Evolutionary conservation across 2,329 filamentous ascomycete species (phyloP).

Genomic region (Trichoderma gracile): DNA sequence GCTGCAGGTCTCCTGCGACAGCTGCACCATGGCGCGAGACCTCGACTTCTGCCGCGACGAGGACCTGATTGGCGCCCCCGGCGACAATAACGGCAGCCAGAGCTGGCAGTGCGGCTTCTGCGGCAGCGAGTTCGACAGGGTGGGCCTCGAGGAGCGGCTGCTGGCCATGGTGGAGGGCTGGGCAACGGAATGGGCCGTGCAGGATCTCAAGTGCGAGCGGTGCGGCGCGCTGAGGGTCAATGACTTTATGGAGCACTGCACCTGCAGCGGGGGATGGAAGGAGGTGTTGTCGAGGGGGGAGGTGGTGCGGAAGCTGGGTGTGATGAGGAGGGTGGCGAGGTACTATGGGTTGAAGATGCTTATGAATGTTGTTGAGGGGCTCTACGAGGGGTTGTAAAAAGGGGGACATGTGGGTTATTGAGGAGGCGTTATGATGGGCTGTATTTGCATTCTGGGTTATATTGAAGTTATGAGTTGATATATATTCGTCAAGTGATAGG

Average conservation of each 20-base stretch:
- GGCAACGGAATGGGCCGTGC: conserved; percentile 78
- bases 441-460: conserved; percentile 6
- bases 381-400: conserved; percentile 50
- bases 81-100: conserved; percentile 36
- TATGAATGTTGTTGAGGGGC: conserved; percentile 68
- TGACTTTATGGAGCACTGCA: conserved; percentile 96
- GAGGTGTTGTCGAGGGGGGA: conserved; percentile 68
- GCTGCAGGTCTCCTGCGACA: conserved; percentile 77
- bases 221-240: conserved; percentile 77
- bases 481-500: neutral
- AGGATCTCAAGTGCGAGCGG: conserved; percentile 79
- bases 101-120: conserved; percentile 80
- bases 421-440: conserved; percentile 4
- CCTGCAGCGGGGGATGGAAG: conserved; percentile 84
- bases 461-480: neutral
- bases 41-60: conserved; percentile 91
- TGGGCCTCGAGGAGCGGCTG: conserved; percentile 80
- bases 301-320: conserved; percentile 62
- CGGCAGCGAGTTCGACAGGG: conserved; percentile 70
- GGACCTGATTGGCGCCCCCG: conserved; percentile 58
- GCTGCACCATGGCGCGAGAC: conserved; percentile 86
- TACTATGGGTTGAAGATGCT: conserved; percentile 85
- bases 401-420: neutral
- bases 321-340: conserved; percentile 72
- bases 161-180: conserved; percentile 74